phyloP scores from a whole-genome alignment of 2,329 filamentous ascomycete species.

The Zymoseptoria pseudotritici region DNA sequence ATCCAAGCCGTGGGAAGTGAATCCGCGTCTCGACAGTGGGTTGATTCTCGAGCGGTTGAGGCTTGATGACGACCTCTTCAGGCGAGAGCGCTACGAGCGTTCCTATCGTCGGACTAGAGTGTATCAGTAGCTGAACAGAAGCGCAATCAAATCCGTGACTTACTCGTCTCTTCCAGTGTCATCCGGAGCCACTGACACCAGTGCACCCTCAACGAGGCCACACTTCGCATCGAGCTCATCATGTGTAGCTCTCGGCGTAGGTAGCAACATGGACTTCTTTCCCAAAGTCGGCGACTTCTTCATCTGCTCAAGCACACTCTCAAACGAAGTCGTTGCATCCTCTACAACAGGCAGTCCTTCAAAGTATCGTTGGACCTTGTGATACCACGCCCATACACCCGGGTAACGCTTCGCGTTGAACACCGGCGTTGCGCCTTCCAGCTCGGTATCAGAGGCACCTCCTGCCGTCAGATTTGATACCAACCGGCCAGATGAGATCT shows the following conservation, averaged over 20 bases:
- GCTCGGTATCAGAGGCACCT: slow-evolving; percentile 23
- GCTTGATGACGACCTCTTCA: slow-evolving; percentile 35
- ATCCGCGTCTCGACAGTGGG: slow-evolving; percentile 29
- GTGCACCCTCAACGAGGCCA: slow-evolving; percentile 26
- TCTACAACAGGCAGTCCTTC: slow-evolving; percentile 22
- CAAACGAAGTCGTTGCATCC: slow-evolving; percentile 13
- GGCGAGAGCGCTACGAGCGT: slow-evolving; percentile 31
- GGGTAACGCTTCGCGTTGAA: slow-evolving; percentile 35
- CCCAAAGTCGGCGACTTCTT: slow-evolving; percentile 18
- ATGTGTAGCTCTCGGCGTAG: slow-evolving; percentile 23
- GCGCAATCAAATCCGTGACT: not conserved
- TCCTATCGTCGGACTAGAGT: slow-evolving; percentile 29
- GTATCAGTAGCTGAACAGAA: slow-evolving; percentile 3
- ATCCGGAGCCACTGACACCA: slow-evolving; percentile 33
- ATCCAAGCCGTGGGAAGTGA: slow-evolving; percentile 37
- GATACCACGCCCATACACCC: slow-evolving; percentile 31
- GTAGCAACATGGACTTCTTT: slow-evolving; percentile 24
- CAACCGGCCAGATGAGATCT: slow-evolving; percentile 31
- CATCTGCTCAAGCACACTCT: slow-evolving; percentile 22
- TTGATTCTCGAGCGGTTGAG: slow-evolving; percentile 20
- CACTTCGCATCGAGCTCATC: slow-evolving; percentile 24
- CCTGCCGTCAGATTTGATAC: slow-evolving; percentile 33
- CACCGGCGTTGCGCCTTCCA: slow-evolving; percentile 20
- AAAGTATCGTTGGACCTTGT: slow-evolving; percentile 28
- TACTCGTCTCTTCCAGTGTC: slow-evolving; percentile 34